Conservation (phyloP, 2,329 filamentous ascomycete genomes). For the Thielaviopsis populi region DNA sequence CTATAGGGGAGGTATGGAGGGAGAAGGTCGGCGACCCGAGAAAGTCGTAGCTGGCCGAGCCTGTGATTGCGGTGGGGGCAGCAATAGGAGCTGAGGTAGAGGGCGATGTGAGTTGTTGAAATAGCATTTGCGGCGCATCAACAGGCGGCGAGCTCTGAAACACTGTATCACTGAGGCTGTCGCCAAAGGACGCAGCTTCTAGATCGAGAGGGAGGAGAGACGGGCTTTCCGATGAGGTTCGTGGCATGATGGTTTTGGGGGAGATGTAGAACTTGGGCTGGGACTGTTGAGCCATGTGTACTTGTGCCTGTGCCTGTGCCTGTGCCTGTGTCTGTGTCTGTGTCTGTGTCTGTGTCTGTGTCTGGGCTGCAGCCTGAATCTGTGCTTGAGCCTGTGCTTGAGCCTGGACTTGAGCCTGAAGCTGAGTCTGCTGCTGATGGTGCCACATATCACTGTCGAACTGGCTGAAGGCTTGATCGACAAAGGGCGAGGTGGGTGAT, state of each 20-base stretch:
- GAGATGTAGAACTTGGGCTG: conserved; percentile 13
- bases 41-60: conserved; percentile 7
- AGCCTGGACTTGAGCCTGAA: not conserved
- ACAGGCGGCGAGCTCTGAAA: conserved; percentile 12
- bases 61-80: not conserved
- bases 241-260: conserved; percentile 14
- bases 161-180: conserved; percentile 4
- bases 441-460: conserved; percentile 13
- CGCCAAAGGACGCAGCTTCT: conserved; percentile 3
- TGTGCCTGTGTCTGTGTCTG: not conserved
- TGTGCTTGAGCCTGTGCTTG: not conserved
- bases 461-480: conserved; percentile 2
- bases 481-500: conserved; percentile 10
- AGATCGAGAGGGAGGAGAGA: conserved; percentile 11
- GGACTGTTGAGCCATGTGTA: not conserved
- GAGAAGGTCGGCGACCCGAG: conserved; percentile 14
- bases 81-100: not conserved
- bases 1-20: not conserved
- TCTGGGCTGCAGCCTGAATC: not conserved
- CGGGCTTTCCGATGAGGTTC: conserved; percentile 11
- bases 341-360: not conserved
- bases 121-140: conserved; percentile 9
- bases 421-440: not conserved
- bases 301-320: not conserved
- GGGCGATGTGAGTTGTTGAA: conserved; percentile 5